Conservation (phyloP, 1,284 basidiomycete species). For the Peniophora sp. region DNA sequence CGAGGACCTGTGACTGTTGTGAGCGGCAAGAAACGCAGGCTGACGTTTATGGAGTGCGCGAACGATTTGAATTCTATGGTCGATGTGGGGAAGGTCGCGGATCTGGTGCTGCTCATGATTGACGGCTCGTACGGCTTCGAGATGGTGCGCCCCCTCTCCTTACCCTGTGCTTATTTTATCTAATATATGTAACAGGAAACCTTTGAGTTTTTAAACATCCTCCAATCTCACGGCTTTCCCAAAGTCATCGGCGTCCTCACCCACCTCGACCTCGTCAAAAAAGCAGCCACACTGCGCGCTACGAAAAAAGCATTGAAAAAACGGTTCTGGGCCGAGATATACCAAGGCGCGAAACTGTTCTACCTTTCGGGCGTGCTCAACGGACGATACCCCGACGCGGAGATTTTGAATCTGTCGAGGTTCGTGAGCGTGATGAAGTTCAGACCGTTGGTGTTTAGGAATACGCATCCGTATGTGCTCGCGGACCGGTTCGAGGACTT, state of each 20-base stretch:
- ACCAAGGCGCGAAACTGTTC: conserved; percentile 97
- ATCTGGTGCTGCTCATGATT: conserved; percentile 94
- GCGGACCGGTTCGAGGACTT: conserved; percentile 95
- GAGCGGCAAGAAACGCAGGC: conserved; percentile 81
- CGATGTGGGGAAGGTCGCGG: conserved; percentile 94
- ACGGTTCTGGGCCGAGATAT: conserved; percentile 99
- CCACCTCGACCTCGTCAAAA: conserved; percentile 97
- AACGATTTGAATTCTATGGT: conserved; percentile 99
- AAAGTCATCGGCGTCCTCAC: conserved; percentile 97
- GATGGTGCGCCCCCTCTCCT: conserved; percentile 75
- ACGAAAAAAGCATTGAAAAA: conserved; percentile 97
- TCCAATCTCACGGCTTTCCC: conserved; percentile 96
- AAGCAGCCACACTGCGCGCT: conserved; percentile 76
- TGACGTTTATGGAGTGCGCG: conserved; percentile 97
- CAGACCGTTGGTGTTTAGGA: conserved; percentile 93
- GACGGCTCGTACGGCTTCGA: conserved; percentile 98
- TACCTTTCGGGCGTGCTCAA: conserved; percentile 98
- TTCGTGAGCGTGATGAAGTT: conserved; percentile 99
- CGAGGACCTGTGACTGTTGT: conserved; percentile 97
- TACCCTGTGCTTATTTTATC: background rate
- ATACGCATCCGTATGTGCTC: conserved; percentile 93
- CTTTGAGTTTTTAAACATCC: conserved; percentile 96
- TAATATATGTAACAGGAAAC: conserved; percentile 65
- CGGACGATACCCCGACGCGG: conserved; percentile 95
- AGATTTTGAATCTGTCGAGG: conserved; percentile 91